These are phyloP conservation scores for Zymoseptoria ardabiliae DNA, from an alignment of 2,329 filamentous ascomycete genomes.

Conservation along the genomic window DNA sequence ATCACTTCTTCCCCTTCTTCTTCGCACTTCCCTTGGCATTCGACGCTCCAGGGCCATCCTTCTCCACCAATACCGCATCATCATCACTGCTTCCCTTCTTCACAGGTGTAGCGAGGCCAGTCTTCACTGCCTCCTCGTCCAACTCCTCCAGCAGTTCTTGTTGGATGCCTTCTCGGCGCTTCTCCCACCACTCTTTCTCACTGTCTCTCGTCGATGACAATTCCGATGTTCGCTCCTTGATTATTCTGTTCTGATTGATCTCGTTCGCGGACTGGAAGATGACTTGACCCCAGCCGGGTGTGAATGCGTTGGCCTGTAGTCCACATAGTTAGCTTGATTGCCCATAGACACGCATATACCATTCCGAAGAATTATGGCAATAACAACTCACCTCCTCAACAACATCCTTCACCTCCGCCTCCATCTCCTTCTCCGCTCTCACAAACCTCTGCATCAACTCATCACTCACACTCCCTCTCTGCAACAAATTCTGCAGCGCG, in stretches of 20 bases:
- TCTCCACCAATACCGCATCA: conserved; percentile 71
- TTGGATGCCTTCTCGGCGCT: conserved; percentile 65
- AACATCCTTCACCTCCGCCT: conserved; percentile 89
- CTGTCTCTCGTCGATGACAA: conserved; percentile 62
- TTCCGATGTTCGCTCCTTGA: conserved; percentile 68
- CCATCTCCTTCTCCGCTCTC: conserved; percentile 93
- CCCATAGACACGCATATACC: neutral
- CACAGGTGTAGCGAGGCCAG: conserved; percentile 17
- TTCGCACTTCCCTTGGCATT: conserved; percentile 36
- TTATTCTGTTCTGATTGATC: conserved; percentile 74
- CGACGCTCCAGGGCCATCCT: conserved; percentile 49
- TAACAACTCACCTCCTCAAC: conserved; percentile 68
- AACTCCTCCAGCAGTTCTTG: conserved; percentile 79
- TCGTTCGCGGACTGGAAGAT: conserved; percentile 98
- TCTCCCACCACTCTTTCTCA: conserved; percentile 91
- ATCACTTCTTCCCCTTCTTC: conserved; percentile 55
- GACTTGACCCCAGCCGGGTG: conserved; percentile 79
- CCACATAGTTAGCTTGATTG: conserved; percentile 3
- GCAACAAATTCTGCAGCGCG: conserved; percentile 72
- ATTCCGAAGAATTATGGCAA: neutral
- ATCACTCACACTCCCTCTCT: conserved; percentile 88
- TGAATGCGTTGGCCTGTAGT: conserved; percentile 76
- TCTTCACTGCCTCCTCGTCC: conserved; percentile 42
- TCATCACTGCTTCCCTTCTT: conserved; percentile 50
- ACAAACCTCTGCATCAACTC: conserved; percentile 90